Conservation (phyloP, 2,329 filamentous ascomycete genomes). For the Metarhizium robertsii region DNA sequence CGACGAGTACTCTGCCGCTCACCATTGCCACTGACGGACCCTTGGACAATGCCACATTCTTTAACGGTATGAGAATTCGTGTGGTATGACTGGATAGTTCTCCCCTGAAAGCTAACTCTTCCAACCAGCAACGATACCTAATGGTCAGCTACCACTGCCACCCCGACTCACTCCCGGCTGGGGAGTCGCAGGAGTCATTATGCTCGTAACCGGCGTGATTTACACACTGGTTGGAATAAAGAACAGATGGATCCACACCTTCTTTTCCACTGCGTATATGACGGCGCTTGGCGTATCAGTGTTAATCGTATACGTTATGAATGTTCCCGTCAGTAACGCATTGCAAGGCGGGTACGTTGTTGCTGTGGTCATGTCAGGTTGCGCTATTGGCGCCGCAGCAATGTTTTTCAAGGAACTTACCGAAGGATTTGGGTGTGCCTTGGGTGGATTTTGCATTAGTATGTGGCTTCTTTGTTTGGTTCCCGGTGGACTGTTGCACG, state of each 20-base stretch:
- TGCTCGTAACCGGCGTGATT: conserved; percentile 62
- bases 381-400: conserved; percentile 63
- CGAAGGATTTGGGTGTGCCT: conserved; percentile 70
- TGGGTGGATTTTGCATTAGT: conserved; percentile 75
- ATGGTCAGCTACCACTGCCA: conserved; percentile 56
- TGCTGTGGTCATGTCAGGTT: conserved; percentile 62
- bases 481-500: conserved; percentile 62
- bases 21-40: conserved; percentile 7
- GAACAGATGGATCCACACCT: conserved; percentile 69
- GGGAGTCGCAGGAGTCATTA: conserved; percentile 66
- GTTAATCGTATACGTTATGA: conserved; percentile 84
- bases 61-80: conserved; percentile 21
- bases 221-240: conserved; percentile 76
- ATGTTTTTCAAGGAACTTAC: conserved; percentile 78
- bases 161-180: conserved; percentile 73
- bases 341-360: conserved; percentile 83
- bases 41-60: conserved; percentile 20
- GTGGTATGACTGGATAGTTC: neutral
- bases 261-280: conserved; percentile 69
- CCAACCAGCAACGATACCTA: conserved; percentile 32
- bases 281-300: conserved; percentile 66
- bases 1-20: conserved; percentile 1
- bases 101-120: conserved; percentile 2
- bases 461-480: conserved; percentile 86
- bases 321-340: conserved; percentile 60